phyloP scores from a whole-genome alignment of 345 rosid genomes.

The Mangifera indica region DNA sequence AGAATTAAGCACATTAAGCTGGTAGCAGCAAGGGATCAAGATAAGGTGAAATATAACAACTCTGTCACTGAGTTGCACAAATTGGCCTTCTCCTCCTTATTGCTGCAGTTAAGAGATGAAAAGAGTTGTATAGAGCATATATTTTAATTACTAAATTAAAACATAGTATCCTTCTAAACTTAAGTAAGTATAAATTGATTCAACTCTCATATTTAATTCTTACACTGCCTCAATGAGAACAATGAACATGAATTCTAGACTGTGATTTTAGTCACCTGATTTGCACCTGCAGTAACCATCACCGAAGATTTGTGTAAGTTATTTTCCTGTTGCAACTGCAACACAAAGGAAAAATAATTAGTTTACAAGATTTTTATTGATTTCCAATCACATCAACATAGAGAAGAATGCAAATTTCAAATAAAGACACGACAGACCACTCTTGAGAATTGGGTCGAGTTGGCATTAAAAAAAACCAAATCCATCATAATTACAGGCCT shows the following conservation, averaged over 20 bases:
- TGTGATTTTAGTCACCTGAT: constrained; percentile 56
- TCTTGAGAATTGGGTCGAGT: no score
- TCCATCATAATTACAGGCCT: no score
- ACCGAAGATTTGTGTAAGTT: constrained; percentile 70
- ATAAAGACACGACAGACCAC: neutral
- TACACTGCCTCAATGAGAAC: neutral
- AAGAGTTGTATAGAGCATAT: neutral
- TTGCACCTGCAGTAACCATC: constrained; percentile 98
- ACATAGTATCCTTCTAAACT: neutral
- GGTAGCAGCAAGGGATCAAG: neutral
- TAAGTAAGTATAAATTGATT: neutral
- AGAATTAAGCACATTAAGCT: constrained; percentile 2
- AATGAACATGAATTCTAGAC: constrained; percentile 9
- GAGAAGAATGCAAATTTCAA: neutral
- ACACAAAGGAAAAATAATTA: constrained; percentile 10
- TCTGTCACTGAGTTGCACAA: neutral
- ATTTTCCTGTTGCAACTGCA: constrained; percentile 71
- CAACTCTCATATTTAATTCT: neutral
- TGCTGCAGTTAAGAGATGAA: neutral
- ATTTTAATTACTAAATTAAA: neutral
- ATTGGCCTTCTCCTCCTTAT: neutral
- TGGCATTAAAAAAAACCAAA: no score
- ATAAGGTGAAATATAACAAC: constrained; percentile 6
- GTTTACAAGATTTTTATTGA: neutral
- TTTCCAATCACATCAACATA: neutral